Evolutionary conservation across 176 grass and related monocot genomes (phyloP), one percentile per base, ranked within the genome.

Genomic region (Puccinellia tenuiflora): DNA sequence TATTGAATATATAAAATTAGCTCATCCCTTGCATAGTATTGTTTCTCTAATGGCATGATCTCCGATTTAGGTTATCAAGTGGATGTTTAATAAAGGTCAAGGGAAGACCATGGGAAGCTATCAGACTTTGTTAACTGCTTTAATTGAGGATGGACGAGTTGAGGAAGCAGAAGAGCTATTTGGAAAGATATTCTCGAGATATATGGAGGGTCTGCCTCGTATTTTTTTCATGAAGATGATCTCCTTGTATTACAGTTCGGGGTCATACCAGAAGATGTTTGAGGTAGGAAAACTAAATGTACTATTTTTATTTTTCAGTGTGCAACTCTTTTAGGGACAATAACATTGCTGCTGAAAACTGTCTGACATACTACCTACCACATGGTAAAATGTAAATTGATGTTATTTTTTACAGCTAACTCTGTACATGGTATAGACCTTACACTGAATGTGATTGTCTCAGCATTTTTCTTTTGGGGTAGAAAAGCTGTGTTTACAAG

Each of bases 71-170:
- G 91, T 99, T 69, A 90, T 95, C 43, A 99, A 99, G 68, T 99
- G 96, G 96, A 96, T 99, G 96, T 88, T 99, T 67, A 93, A 90
- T 77, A 99, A 99, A 90, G 96, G 96, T 84, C 96, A 99, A 85
- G 96, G 96, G 81, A 99, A 93, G 83, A 99, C 96, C 52, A 93
- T 99, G 89, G 96, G 96, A 48, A 99, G 87, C 79, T 92, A 99
- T 85, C 88, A 86, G 69, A 88, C 89, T 80, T 89, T 99, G 56
- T 91, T 99, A 86, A 96, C 87, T 94, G 91, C 96, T 85, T 85
- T 99, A 75, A 83, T 88, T 43, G 89, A 95, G 81, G 96, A 99
- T 79, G 89, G 83, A 1, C 85, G 93, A 66, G 57, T 96, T 68
- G 89, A 96, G 70, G 96, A 99, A 83, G 96, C 87, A 54, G 96